These are phyloP conservation scores for Astrocystis sublimbata DNA, from an alignment of 495 filamentous ascomycete species.

Conservation along the genomic window DNA sequence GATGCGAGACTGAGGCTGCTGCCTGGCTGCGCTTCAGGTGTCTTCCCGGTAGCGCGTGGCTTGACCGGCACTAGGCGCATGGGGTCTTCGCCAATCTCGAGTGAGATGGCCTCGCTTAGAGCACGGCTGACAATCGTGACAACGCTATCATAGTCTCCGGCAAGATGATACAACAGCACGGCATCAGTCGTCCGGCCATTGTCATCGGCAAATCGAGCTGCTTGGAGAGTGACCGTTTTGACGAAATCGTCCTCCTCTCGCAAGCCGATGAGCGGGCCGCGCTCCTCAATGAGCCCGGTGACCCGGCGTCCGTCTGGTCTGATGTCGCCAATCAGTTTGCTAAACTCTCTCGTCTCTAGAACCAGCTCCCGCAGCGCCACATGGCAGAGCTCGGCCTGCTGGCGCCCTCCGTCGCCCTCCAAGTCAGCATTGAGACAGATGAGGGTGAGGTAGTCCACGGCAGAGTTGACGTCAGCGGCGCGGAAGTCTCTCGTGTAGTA, in stretches of 20 bases:
- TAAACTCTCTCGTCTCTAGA: slow-evolving; percentile 91
- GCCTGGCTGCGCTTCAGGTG: slow-evolving; percentile 35
- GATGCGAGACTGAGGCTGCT: slow-evolving; percentile 79
- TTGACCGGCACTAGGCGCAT: slow-evolving; percentile 77
- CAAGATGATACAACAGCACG: slow-evolving; percentile 90
- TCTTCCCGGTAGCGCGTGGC: slow-evolving; percentile 51
- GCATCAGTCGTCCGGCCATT: slow-evolving; percentile 90
- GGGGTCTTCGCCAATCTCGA: slow-evolving; percentile 76
- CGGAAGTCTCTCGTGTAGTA: slow-evolving; percentile 97
- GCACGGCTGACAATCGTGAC: slow-evolving; percentile 84
- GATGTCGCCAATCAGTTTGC: slow-evolving; percentile 90
- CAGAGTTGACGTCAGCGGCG: slow-evolving; percentile 78
- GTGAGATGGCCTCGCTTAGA: slow-evolving; percentile 81
- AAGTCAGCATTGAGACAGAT: slow-evolving; percentile 93
- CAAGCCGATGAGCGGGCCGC: slow-evolving; percentile 79
- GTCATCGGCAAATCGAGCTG: slow-evolving; percentile 88
- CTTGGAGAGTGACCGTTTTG: slow-evolving; percentile 81
- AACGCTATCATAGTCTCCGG: slow-evolving; percentile 90
- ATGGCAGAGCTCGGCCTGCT: slow-evolving; percentile 81
- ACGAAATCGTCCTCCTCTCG: slow-evolving; percentile 79
- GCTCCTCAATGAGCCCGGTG: slow-evolving; percentile 83
- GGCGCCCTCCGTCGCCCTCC: slow-evolving; percentile 66
- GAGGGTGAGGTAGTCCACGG: slow-evolving; percentile 89
- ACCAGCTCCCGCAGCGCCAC: slow-evolving; percentile 94
- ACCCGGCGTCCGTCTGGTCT: slow-evolving; percentile 76